Evolutionary conservation across 2,329 filamentous ascomycete genomes (phyloP), one percentile per base, ranked within the genome.

Genomic region (Trichoderma harzianum): DNA sequence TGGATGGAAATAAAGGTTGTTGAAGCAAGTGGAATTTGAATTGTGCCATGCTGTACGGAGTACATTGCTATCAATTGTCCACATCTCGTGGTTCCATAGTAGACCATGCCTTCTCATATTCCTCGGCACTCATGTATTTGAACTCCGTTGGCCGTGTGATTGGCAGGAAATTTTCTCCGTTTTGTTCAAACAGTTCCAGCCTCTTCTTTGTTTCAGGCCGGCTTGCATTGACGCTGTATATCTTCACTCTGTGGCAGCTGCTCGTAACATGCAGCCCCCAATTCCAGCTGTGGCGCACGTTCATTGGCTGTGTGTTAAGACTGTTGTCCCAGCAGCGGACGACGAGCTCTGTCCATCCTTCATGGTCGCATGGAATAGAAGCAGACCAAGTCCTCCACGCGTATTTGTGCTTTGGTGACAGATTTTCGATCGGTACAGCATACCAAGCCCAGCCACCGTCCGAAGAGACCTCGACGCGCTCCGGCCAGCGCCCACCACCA

Each of bases 391-490:
- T 85, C 14, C 91, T 81, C 91, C 91, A 93, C 0, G 88, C 86
- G 76, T 87, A 89, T 62, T 85, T 88, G 63, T 88, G 86, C 79
- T 93, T 93, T 74, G 83, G 84, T 3, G 86, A 88, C 73, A 93
- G 73, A 2, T 90, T 89, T 63, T 90, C 85, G 0, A 81, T 80
- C 0, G 90, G 90, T 0, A 92, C 87, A 11, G 86, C 83, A 73
- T 92, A 91, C 90, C 90, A 92, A 16, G 84, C 85, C 74, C 84
- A 87, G 0, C 90, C 90, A 0, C 90, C 90, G 74, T 92, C 90
- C 0, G 84, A 82, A 3, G 86, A 89, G 2, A 92, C 82, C 74
- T 92, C 91, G 5, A 92, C 89, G 0, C 90, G 80, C 66, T 90
- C 86, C 0, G 90, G 86, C 87, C 87, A 89, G 21, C 84, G 85